Percentiles rank a stretch among this genome's conserved stretches.
phyloP scores from a whole-genome alignment of 192 early-diverging fungal species.

The Dimargaris xerosporica region DNA sequence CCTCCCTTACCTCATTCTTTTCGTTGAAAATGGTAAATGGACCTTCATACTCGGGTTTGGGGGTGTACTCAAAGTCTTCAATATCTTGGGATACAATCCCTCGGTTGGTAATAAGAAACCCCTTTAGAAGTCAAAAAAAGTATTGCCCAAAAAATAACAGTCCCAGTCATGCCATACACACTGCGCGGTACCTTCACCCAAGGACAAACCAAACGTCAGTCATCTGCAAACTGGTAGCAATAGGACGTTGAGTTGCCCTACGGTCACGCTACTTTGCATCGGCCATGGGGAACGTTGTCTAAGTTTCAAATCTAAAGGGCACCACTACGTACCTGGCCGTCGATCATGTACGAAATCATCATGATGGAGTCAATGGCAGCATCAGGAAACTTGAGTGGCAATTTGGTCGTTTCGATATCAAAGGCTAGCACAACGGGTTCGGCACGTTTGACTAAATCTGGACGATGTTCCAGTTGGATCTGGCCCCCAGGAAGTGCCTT shows the following conservation, averaged over 20 bases:
- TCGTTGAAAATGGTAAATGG: conserved; percentile 96
- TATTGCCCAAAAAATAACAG: not conserved
- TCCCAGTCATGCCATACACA: no score
- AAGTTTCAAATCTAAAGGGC: not conserved
- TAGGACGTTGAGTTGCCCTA: no score
- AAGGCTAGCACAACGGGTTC: conserved; percentile 91
- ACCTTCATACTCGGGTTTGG: conserved; percentile 90
- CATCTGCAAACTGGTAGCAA: no score
- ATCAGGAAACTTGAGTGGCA: conserved; percentile 96
- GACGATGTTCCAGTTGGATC: conserved; percentile 43
- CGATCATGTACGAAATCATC: conserved; percentile 99
- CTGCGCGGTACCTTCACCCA: no score
- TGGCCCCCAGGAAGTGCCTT: conserved; percentile 36
- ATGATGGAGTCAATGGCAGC: conserved; percentile 79
- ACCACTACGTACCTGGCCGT: conserved; percentile 56
- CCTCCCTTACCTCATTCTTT: conserved; percentile 48
- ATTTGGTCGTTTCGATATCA: conserved; percentile 97
- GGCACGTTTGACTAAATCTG: conserved; percentile 78
- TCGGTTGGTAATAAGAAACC: conserved; percentile 93
- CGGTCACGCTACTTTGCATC: not conserved
- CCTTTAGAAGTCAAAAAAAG: conserved; percentile 28
- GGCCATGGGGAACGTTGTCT: not conserved
- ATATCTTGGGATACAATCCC: conserved; percentile 92
- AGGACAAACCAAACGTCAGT: no score
- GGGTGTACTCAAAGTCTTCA: conserved; percentile 95